Percentiles rank a stretch among this genome's conserved stretches.
These are phyloP conservation scores for Cadophora gregata DNA, from an alignment of 2,329 filamentous ascomycete species.

Conservation along the genomic window DNA sequence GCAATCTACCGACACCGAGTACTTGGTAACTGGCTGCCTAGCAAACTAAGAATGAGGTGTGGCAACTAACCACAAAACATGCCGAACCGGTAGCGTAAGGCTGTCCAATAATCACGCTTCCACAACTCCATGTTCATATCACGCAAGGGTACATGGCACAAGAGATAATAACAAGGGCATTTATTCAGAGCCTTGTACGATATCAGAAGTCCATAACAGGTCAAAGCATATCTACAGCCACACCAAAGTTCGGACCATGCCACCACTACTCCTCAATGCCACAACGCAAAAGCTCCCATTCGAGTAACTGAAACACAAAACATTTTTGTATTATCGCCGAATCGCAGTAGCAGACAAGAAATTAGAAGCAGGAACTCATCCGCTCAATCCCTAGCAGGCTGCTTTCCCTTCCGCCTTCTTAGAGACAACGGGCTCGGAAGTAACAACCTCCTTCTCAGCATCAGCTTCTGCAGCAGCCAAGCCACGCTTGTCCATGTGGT, in stretches of 20 bases:
- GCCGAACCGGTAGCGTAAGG: not conserved
- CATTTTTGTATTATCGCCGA: not conserved
- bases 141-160: not conserved
- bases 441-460: not conserved
- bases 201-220: not conserved
- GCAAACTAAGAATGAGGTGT: not conserved
- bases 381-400: not conserved
- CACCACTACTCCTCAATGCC: not conserved
- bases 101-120: not conserved
- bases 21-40: constrained; percentile 9
- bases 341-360: not conserved
- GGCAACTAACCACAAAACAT: not conserved
- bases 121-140: not conserved
- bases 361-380: too few species aligned
- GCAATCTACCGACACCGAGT: constrained; percentile 14
- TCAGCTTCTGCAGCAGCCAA: not conserved
- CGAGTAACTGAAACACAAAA: not conserved
- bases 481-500: not conserved
- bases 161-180: not conserved
- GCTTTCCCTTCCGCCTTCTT: constrained; percentile 11
- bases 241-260: not conserved
- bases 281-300: not conserved
- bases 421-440: not conserved
- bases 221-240: not conserved
- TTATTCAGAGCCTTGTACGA: not conserved